A percentile compares a stretch with the other conserved stretches of the same genome.
These are phyloP conservation scores for Berkeleyomyces basicola DNA, from an alignment of 2,329 filamentous ascomycete genomes.

Conservation along the genomic window DNA sequence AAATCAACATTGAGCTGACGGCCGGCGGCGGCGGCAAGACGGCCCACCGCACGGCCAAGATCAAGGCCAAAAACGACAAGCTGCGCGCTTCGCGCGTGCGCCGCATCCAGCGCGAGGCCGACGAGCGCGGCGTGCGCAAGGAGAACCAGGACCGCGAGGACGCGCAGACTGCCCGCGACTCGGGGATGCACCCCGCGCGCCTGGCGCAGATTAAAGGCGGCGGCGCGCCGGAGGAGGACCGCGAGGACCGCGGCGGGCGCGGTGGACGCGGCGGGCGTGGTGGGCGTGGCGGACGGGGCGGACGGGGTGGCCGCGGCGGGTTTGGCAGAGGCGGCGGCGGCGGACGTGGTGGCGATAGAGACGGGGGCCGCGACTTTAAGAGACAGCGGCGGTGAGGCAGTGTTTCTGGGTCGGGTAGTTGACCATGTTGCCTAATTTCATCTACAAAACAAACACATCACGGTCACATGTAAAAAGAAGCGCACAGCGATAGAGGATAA, in stretches of 20 bases:
- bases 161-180: constrained; percentile 16
- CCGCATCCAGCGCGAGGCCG: constrained; percentile 29
- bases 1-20: constrained; percentile 86
- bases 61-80: constrained; percentile 72
- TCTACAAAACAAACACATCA: background rate
- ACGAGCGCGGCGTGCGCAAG: constrained; percentile 27
- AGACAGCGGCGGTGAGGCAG: constrained; percentile 8
- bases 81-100: constrained; percentile 48
- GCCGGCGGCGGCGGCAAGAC: constrained; percentile 77
- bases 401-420: background rate
- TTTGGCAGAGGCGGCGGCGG: constrained; percentile 4
- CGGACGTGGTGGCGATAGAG: constrained; percentile 2
- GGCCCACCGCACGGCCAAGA: constrained; percentile 53
- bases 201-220: constrained; percentile 20
- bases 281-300: constrained; percentile 1
- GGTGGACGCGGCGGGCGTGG: constrained; percentile 3
- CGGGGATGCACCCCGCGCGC: constrained; percentile 36
- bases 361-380: background rate
- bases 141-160: constrained; percentile 20
- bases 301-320: constrained; percentile 6
- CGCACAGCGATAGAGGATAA: background rate
- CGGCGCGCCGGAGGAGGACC: background rate
- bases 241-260: background rate
- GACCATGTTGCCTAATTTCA: background rate
- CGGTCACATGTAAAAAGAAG: background rate